These are phyloP conservation scores for Massarina eburnea DNA, from an alignment of 2,329 filamentous ascomycete species.

Conservation along the genomic window DNA sequence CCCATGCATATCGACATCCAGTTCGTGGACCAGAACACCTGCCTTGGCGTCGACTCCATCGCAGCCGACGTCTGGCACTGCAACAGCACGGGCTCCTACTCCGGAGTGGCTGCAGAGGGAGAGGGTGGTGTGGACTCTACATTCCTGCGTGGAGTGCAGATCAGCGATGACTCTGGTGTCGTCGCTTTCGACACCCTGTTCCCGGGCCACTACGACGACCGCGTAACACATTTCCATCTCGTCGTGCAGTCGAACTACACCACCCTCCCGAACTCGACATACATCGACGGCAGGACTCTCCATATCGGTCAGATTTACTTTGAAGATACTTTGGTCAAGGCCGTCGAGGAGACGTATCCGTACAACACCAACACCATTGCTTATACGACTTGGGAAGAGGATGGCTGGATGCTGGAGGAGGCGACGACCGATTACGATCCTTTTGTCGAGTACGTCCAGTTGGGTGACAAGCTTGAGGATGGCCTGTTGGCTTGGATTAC, in stretches of 20 bases:
- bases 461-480: conserved; percentile 22
- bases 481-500: conserved; percentile 29
- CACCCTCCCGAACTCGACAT: conserved; percentile 42
- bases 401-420: conserved; percentile 27
- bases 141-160: conserved; percentile 53
- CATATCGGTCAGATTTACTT: conserved; percentile 51
- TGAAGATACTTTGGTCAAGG: conserved; percentile 41
- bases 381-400: conserved; percentile 23
- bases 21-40: conserved; percentile 57
- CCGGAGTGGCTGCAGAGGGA: conserved; percentile 41
- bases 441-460: conserved; percentile 24
- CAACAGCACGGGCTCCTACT: conserved; percentile 31
- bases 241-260: conserved; percentile 41
- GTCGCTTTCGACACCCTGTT: conserved; percentile 52
- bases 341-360: conserved; percentile 41
- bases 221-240: conserved; percentile 33
- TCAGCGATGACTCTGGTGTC: conserved; percentile 50
- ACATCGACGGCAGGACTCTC: conserved; percentile 42
- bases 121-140: conserved; percentile 33
- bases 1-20: conserved; percentile 55
- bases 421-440: conserved; percentile 25
- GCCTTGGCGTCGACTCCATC: conserved; percentile 52
- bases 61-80: conserved; percentile 59
- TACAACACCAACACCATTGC: conserved; percentile 42
- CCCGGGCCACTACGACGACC: conserved; percentile 44